Base-by-base conservation (phyloP, 768 basidiomycete genomes). In the Gymnopilus dilepis region DNA sequence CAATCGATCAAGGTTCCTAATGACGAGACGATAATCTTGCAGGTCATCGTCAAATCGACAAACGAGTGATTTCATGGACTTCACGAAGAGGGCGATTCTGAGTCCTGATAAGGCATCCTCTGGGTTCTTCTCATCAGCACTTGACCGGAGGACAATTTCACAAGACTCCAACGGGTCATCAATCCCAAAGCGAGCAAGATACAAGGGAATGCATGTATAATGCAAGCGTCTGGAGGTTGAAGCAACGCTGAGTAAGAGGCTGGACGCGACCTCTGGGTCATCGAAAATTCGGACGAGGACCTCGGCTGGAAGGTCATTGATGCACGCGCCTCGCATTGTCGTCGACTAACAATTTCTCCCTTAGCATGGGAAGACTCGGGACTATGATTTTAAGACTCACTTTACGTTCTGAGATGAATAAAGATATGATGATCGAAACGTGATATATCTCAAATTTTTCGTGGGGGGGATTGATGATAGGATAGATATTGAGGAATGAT, bases 251-350 rank as follows among this genome's bases (percentile, higher is more conserved):
- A 62, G 63, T 7, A 71, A 61, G 11, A 41, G 48, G n/a, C 57
- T 58, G 7, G 55, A 45, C 11, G 65, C 28, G 4, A 65, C 56
- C n/a, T 65, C 60, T 3, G 63, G 40, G 17, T 57, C 48, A 34
- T 69, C 67, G 47, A 69, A 69, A 48, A 71, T 71, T 19, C 54
- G 63, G 34, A 45, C 51, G 33, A 71, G 54, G 22, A 71, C 40
- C 60, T 71, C 70, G 58, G 68, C 62, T 40, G 70, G 70, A 21
- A 71, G 56, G 19, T 62, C 60, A n/a, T 63, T 54, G 12, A 69
- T 34, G 15, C 61, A 58, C 1, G 21, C 24, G 45, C 17, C 24
- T 47, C 21, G 6, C 4, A 28, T 53, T 7, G 24, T 34, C 53
- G 37, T 59, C n/a, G 34, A 52, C 19, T 17, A n/a, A n/a, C 40